phyloP scores from a whole-genome alignment of 164 flowering plant species.

The Akebia trifoliata region DNA sequence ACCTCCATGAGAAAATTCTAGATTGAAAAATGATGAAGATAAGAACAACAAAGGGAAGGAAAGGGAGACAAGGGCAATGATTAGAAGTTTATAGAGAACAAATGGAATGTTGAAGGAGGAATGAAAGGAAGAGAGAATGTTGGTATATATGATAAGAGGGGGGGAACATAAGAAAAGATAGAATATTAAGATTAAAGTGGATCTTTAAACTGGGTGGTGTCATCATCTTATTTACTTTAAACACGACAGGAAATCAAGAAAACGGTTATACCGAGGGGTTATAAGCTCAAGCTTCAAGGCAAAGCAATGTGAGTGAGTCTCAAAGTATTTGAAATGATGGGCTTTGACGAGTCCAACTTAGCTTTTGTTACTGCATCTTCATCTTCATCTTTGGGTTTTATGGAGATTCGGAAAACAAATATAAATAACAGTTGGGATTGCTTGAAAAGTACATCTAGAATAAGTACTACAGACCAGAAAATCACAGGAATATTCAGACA shows the following conservation, averaged over 20 bases:
- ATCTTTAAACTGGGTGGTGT: too few species aligned
- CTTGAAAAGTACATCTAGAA: neutral
- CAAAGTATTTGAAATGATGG: conserved; percentile 30
- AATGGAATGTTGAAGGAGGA: too few species aligned
- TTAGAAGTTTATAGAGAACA: conserved; percentile 1
- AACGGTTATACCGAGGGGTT: conserved; percentile 17
- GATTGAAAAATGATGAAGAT: conserved; percentile 3
- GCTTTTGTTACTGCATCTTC: conserved; percentile 23
- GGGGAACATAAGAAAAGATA: conserved; percentile 14
- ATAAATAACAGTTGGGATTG: neutral
- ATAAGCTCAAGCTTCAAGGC: conserved; percentile 32
- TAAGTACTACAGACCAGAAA: too few species aligned
- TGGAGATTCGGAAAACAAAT: neutral
- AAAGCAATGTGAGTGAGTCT: conserved; percentile 26
- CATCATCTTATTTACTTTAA: too few species aligned
- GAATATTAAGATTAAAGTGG: conserved; percentile 2
- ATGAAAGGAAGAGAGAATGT: conserved; percentile 17
- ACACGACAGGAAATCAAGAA: too few species aligned
- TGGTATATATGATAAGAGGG: conserved; percentile 19
- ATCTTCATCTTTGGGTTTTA: neutral
- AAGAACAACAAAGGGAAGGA: neutral
- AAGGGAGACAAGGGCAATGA: conserved; percentile 4
- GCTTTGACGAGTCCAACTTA: conserved; percentile 52
- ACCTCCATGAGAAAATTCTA: conserved; percentile 28
- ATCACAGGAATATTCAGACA: too few species aligned